A percentile compares a stretch with the other conserved stretches of the same genome.
Evolutionary conservation across 1,139 yeast genomes (phyloP).

Genomic region (Nakaseomyces sp.): DNA sequence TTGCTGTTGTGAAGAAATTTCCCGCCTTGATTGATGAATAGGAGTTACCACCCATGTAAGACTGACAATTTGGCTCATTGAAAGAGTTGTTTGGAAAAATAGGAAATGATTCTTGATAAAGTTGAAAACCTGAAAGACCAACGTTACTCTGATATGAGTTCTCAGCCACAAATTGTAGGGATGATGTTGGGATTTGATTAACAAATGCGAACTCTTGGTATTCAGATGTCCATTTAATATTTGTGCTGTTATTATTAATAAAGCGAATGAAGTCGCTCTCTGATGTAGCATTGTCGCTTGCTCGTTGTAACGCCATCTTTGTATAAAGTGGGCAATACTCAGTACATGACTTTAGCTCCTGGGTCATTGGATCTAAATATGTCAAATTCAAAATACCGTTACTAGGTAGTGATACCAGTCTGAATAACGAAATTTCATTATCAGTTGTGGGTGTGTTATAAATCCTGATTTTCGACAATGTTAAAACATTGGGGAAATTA

Average conservation of each 20-base stretch:
- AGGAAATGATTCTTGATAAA: constrained; percentile 56
- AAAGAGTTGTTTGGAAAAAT: constrained; percentile 67
- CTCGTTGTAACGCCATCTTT: constrained; percentile 25
- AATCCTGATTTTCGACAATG: constrained; percentile 68
- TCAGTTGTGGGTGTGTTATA: constrained; percentile 48
- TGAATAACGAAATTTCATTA: constrained; percentile 49
- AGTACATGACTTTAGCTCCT: constrained; percentile 55
- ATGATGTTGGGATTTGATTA: constrained; percentile 54
- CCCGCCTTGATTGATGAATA: constrained; percentile 20
- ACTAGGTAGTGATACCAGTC: constrained; percentile 70
- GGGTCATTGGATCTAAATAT: constrained; percentile 65
- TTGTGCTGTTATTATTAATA: constrained; percentile 25
- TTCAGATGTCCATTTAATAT: constrained; percentile 36
- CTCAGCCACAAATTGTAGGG: constrained; percentile 56
- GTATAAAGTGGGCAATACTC: constrained; percentile 72
- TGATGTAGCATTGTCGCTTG: constrained; percentile 15
- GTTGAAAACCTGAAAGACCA: constrained; percentile 62
- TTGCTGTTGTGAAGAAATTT: constrained; percentile 26
- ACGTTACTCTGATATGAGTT: constrained; percentile 65
- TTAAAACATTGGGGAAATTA: constrained; percentile 45
- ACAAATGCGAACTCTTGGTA: constrained; percentile 80
- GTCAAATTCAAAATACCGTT: constrained; percentile 88
- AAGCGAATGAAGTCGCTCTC: constrained; percentile 15
- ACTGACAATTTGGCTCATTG: constrained; percentile 56
- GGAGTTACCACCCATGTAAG: constrained; percentile 31